These are phyloP conservation scores for Astrothelium macrocarpum DNA, from an alignment of 495 filamentous ascomycete genomes.

Conservation along the genomic window DNA sequence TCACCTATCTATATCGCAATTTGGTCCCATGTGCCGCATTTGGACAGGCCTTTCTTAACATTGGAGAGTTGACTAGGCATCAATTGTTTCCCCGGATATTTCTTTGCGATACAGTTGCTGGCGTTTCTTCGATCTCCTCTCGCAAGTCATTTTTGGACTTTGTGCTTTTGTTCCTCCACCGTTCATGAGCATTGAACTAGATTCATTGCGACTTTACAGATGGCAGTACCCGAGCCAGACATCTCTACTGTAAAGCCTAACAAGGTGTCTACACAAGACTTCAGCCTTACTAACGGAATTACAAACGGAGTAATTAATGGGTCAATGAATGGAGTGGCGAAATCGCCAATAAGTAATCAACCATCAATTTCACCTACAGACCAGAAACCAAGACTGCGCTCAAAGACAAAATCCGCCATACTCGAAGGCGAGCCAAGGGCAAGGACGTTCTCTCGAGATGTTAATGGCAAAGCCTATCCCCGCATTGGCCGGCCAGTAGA, in stretches of 20 bases:
- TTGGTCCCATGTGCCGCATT: neutral
- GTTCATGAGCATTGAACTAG: neutral
- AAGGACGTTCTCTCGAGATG: slow-evolving; percentile 1
- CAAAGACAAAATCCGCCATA: neutral
- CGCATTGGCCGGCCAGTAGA: slow-evolving; percentile 48
- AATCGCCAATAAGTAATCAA: neutral
- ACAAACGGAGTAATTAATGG: neutral
- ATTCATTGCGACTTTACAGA: neutral
- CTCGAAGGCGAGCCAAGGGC: neutral
- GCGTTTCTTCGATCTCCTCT: neutral
- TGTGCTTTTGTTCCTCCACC: neutral
- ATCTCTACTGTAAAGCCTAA: neutral
- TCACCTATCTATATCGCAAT: neutral
- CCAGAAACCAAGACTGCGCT: neutral
- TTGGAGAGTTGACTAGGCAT: neutral
- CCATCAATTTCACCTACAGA: neutral
- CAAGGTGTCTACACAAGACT: neutral
- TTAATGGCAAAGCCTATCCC: slow-evolving; percentile 23
- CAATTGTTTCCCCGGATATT: neutral
- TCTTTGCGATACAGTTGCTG: neutral
- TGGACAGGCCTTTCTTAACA: neutral
- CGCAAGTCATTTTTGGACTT: neutral
- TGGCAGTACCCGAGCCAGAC: neutral
- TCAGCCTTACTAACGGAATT: neutral
- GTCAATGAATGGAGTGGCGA: neutral